A percentile compares a stretch with the other conserved stretches of the same genome.
Evolutionary conservation across 371 early-diverging fungal species (phyloP).

Genomic region (Mortierella sp.): DNA sequence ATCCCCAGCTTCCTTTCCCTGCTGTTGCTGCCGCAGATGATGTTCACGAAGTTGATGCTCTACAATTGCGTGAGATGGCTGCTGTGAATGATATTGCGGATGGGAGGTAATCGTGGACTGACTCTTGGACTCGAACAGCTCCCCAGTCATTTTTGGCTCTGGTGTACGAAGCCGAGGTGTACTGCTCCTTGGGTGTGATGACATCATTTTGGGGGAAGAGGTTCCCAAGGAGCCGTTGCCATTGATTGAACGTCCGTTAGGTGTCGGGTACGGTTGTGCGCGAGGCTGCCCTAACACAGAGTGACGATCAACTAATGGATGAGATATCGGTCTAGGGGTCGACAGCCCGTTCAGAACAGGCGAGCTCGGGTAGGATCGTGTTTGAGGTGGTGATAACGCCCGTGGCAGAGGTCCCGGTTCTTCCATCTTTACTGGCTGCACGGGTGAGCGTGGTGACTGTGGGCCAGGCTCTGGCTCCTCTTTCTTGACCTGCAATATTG

Average conservation of each 20-base stretch:
- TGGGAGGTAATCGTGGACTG: neutral
- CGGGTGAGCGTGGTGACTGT: neutral
- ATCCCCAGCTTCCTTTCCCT: neutral
- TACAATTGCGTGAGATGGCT: neutral
- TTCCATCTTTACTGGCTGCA: neutral
- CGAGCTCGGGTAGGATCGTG: conserved; percentile 15
- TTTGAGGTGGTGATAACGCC: neutral
- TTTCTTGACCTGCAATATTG: neutral
- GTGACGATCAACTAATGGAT: conserved; percentile 16
- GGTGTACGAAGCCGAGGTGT: neutral
- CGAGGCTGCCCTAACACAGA: conserved; percentile 16
- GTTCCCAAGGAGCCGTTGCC: conserved; percentile 10
- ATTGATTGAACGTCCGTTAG: conserved; percentile 8
- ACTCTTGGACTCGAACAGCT: neutral
- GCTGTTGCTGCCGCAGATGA: neutral
- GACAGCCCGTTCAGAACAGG: conserved; percentile 11
- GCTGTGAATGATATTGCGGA: conserved; percentile 3
- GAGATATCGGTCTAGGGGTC: neutral
- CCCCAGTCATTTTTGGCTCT: conserved; percentile 1
- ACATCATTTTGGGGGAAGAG: neutral
- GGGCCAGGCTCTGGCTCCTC: neutral
- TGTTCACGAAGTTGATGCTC: neutral
- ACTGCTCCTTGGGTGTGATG: neutral
- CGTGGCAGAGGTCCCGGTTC: neutral
- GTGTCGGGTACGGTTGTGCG: conserved; percentile 20